Evolutionary conservation across 768 basidiomycete species (phyloP).

Genomic region (Pleurotus sapidus): DNA sequence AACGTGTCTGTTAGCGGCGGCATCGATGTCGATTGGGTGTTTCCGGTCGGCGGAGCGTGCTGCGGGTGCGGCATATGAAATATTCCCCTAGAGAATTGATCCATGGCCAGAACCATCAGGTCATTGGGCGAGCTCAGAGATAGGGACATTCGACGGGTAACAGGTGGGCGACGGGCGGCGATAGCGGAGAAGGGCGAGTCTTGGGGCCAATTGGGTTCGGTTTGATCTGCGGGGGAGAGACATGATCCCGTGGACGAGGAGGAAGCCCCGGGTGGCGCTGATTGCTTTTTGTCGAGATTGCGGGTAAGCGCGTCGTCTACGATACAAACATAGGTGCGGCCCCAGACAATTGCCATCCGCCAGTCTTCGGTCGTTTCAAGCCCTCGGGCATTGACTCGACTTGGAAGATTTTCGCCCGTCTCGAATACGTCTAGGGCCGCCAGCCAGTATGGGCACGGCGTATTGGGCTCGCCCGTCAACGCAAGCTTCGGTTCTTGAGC

Average conservation of each 20-base stretch:
- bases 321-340: slow-evolving; percentile 59
- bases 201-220: slow-evolving; percentile 48
- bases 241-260: background rate
- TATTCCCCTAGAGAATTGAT: slow-evolving; percentile 67
- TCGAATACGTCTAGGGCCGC: slow-evolving; percentile 72
- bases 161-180: slow-evolving; percentile 44
- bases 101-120: slow-evolving; percentile 58
- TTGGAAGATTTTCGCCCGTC: slow-evolving; percentile 60
- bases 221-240: slow-evolving; percentile 15
- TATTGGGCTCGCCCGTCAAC: slow-evolving; percentile 51
- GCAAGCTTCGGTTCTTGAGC: slow-evolving; percentile 48
- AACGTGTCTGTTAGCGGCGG: slow-evolving; percentile 30
- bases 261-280: background rate
- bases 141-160: slow-evolving; percentile 47
- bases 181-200: slow-evolving; percentile 53
- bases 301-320: slow-evolving; percentile 48
- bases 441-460: slow-evolving; percentile 56
- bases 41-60: slow-evolving; percentile 13
- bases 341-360: slow-evolving; percentile 68
- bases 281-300: slow-evolving; percentile 16
- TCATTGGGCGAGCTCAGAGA: slow-evolving; percentile 41
- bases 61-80: slow-evolving; percentile 66
- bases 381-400: slow-evolving; percentile 32
- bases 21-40: slow-evolving; percentile 6
- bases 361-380: slow-evolving; percentile 50